Percentiles rank a stretch among this genome's conserved stretches.
Evolutionary conservation across 2,329 filamentous ascomycete genomes (phyloP).

Genomic region (Diaporthe capsici): DNA sequence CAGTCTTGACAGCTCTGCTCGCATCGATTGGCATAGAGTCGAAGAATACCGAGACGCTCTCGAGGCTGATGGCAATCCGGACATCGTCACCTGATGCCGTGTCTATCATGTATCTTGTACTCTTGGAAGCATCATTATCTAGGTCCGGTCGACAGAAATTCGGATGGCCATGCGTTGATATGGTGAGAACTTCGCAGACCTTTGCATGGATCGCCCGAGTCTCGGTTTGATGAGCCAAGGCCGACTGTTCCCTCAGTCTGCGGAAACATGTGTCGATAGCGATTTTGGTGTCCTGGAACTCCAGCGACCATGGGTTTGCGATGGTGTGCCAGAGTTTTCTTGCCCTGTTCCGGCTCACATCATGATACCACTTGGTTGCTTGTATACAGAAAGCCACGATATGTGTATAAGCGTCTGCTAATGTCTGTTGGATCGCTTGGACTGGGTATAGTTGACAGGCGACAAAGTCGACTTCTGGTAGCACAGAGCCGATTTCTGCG

Average conservation of each 20-base stretch:
- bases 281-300: not conserved
- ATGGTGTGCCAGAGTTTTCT: not conserved
- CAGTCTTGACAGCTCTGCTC: not conserved
- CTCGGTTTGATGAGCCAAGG: not conserved
- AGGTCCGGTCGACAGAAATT: not conserved
- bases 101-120: not conserved
- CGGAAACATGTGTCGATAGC: not conserved
- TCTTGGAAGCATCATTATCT: not conserved
- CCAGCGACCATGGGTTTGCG: not conserved
- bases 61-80: not conserved
- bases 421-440: not conserved
- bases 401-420: not conserved
- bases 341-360: not conserved
- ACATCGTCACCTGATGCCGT: not conserved
- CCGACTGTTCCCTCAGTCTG: not conserved
- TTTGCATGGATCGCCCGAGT: not conserved
- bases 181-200: not conserved
- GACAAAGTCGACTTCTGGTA: not conserved
- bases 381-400: not conserved
- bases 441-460: not conserved
- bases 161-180: not conserved
- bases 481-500: not conserved
- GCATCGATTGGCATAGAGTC: not conserved
- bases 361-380: slow-evolving; percentile 3
- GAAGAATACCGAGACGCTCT: not conserved